These are phyloP conservation scores for Xerocomellus intermedius DNA, from an alignment of 768 basidiomycete genomes.

Conservation along the genomic window DNA sequence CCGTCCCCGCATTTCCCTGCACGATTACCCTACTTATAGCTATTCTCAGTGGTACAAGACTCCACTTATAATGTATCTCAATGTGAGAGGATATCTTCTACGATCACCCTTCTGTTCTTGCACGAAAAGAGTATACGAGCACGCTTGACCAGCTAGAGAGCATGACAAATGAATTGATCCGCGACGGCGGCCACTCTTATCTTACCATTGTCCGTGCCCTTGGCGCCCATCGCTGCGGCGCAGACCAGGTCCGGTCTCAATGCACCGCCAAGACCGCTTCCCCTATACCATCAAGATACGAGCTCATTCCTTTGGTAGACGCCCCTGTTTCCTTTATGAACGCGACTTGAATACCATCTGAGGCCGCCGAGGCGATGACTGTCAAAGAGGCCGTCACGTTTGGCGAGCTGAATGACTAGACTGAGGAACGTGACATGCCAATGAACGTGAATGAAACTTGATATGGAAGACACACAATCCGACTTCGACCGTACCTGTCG, in stretches of 20 bases:
- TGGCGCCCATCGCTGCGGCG: too few relatives aligned
- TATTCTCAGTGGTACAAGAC: conserved; percentile 14
- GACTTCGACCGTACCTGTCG: not conserved
- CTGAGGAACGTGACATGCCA: too few relatives aligned
- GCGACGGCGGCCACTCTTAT: not conserved
- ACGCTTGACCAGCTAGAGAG: not conserved
- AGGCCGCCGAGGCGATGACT: conserved; percentile 8
- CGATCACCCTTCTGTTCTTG: not conserved
- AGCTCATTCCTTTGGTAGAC: not conserved
- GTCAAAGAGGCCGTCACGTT: conserved; percentile 1
- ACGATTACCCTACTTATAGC: conserved; percentile 24
- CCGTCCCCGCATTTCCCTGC: conserved; percentile 2
- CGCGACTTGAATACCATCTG: not conserved
- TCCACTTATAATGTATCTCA: conserved; percentile 18
- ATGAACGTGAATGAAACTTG: not conserved
- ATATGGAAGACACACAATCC: not conserved
- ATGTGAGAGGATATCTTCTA: not conserved
- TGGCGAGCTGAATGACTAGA: conserved; percentile 5
- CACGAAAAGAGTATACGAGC: not conserved
- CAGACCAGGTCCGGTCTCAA: too few relatives aligned
- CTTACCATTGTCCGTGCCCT: conserved; percentile 3
- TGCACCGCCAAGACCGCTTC: conserved; percentile 5
- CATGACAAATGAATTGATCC: not conserved
- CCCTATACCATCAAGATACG: not conserved
- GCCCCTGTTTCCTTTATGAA: conserved; percentile 3